phyloP scores from a whole-genome alignment of 2,329 filamentous ascomycete genomes.

The Botrytis pseudocinerea region DNA sequence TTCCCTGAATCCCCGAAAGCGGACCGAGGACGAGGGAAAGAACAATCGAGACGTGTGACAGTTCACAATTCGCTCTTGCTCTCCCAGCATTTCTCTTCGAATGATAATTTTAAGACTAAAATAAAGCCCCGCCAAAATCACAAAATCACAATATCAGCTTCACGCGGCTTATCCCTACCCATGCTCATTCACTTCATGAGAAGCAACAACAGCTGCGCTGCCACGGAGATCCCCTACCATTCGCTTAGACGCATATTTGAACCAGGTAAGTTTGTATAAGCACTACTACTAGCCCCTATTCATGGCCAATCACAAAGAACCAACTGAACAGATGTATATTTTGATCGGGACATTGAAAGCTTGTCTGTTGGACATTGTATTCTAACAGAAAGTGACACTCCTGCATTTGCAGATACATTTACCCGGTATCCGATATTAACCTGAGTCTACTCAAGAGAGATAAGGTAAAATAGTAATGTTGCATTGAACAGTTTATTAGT shows the following conservation, averaged over 20 bases:
- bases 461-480: neutral
- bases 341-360: neutral
- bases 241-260: conserved; percentile 5
- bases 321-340: neutral
- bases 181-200: neutral
- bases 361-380: neutral
- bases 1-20: neutral
- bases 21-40: neutral
- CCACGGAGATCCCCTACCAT: conserved; percentile 3
- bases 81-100: neutral
- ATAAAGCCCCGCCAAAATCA: neutral
- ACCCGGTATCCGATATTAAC: neutral
- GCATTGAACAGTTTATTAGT: neutral
- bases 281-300: neutral
- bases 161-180: neutral
- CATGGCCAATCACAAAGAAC: neutral
- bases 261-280: neutral
- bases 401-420: neutral
- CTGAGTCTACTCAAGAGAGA: neutral
- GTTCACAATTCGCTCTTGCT: neutral
- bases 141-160: neutral
- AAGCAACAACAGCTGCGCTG: conserved; percentile 12
- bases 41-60: neutral
- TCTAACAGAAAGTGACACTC: neutral
- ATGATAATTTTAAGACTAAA: neutral